Evolutionary conservation across 495 filamentous ascomycete species (phyloP).

Genomic region (Parachaetomium inaequale): DNA sequence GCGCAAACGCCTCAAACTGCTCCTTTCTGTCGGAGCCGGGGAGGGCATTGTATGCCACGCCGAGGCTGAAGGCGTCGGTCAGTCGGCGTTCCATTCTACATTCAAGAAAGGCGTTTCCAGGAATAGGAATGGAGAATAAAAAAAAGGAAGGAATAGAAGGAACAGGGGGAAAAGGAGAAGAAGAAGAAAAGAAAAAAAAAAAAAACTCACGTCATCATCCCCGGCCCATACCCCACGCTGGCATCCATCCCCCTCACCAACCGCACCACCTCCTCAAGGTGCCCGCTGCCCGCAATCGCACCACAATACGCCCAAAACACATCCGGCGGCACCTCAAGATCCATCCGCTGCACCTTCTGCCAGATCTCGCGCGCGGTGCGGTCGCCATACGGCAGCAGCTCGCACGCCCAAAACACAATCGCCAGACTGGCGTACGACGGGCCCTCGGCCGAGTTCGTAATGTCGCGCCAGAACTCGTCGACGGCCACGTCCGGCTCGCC

Average conservation of each 20-base stretch:
- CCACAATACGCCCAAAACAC: conserved; percentile 73
- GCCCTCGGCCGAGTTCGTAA: conserved; percentile 72
- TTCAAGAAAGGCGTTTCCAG: no score
- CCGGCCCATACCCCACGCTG: conserved; percentile 61
- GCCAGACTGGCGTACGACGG: conserved; percentile 74
- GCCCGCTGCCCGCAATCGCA: conserved; percentile 65
- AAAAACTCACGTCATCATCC: conserved; percentile 64
- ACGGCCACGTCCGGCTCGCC: conserved; percentile 61
- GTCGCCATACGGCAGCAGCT: conserved; percentile 58
- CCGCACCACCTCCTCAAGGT: conserved; percentile 60
- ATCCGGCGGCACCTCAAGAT: conserved; percentile 65
- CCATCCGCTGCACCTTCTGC: conserved; percentile 66
- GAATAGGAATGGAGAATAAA: not conserved
- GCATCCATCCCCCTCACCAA: conserved; percentile 62
- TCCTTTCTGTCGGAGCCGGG: conserved; percentile 56
- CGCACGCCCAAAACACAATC: conserved; percentile 74
- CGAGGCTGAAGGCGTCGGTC: conserved; percentile 48
- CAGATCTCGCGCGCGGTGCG: conserved; percentile 70
- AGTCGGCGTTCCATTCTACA: not conserved
- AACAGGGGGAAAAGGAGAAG: not conserved
- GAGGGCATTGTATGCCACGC: conserved; percentile 68
- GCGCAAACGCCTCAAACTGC: conserved; percentile 70
- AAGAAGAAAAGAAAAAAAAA: conserved; percentile 25
- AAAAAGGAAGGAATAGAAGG: not conserved
- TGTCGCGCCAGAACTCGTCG: conserved; percentile 74